A percentile compares a stretch with the other conserved stretches of the same genome.
Conservation (phyloP, 169 alveolate genomes). For the Plasmodium fragile region DNA sequence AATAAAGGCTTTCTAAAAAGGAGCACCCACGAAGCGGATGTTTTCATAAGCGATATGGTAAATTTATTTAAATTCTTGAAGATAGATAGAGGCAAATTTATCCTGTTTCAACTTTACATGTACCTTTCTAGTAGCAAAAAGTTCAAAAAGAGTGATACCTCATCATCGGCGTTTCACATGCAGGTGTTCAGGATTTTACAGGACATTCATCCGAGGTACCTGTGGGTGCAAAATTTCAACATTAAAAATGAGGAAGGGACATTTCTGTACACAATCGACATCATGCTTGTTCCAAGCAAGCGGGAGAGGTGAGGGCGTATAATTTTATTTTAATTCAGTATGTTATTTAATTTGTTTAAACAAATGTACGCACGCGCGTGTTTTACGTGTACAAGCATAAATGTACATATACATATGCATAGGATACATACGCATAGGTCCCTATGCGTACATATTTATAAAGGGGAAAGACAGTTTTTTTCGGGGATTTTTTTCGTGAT, state of each 20-base stretch:
- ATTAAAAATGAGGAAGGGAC: constrained; percentile 67
- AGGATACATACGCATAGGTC: neutral
- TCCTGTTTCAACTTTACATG: constrained; percentile 59
- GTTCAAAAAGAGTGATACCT: constrained; percentile 30
- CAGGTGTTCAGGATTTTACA: constrained; percentile 45
- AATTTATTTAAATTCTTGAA: constrained; percentile 46
- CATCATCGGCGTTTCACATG: constrained; percentile 42
- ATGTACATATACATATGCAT: neutral
- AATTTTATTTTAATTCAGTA: constrained; percentile 34
- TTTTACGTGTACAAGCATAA: neutral
- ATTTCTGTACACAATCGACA: constrained; percentile 62
- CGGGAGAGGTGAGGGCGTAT: neutral
- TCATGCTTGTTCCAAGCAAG: constrained; percentile 34
- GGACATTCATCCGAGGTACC: constrained; percentile 20
- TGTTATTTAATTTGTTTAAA: constrained; percentile 54
- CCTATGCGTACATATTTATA: constrained; percentile 10
- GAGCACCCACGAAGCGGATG: neutral
- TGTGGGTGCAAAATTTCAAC: constrained; percentile 22
- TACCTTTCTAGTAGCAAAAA: constrained; percentile 40
- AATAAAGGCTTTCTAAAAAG: neutral
- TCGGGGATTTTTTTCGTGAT: constrained; percentile 17
- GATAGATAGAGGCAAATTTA: constrained; percentile 43
- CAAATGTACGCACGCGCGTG: neutral
- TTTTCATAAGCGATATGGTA: constrained; percentile 8
- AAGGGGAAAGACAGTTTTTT: constrained; percentile 30